Conservation (phyloP, 148 eudicot species). For the Suaeda aralocaspica region DNA sequence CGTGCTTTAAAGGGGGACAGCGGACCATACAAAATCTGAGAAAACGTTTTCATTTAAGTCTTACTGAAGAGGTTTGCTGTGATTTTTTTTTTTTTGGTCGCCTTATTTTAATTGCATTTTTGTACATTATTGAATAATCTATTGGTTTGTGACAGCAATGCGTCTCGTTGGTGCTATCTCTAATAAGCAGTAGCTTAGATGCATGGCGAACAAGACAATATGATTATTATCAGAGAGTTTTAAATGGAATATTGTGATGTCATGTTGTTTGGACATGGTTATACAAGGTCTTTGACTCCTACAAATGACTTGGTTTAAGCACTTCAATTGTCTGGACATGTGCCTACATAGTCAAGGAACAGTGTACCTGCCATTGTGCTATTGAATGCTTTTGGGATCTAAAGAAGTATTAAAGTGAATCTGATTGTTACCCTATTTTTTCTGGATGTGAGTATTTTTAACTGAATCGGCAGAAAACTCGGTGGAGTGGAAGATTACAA, state of each 20-base stretch:
- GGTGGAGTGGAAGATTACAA: constrained; percentile 8
- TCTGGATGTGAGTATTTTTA: constrained; percentile 20
- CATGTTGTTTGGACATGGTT: constrained; percentile 12
- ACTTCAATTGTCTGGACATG: not conserved
- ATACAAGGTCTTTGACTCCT: constrained; percentile 17
- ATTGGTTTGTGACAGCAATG: constrained; percentile 72
- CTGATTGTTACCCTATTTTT: constrained; percentile 11
- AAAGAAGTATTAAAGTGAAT: not conserved
- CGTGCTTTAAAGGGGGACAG: constrained; percentile 98
- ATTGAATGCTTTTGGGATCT: constrained; percentile 8
- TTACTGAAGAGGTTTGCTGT: constrained; percentile 85
- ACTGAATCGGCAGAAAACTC: constrained; percentile 10
- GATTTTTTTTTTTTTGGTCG: constrained; percentile 8
- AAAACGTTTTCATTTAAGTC: constrained; percentile 88
- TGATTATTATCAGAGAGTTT: constrained; percentile 90
- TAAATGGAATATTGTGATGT: constrained; percentile 83
- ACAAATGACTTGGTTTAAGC: constrained; percentile 6
- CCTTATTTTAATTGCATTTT: not conserved
- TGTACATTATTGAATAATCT: not conserved
- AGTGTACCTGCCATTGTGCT: constrained; percentile 5
- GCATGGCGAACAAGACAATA: constrained; percentile 99
- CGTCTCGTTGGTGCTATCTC: constrained; percentile 93
- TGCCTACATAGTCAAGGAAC: constrained; percentile 15
- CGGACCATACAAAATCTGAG: constrained; percentile 94
- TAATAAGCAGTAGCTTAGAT: constrained; percentile 97